phyloP scores from a whole-genome alignment of 1,284 basidiomycete genomes.

The Mycosarcoma maydis region DNA sequence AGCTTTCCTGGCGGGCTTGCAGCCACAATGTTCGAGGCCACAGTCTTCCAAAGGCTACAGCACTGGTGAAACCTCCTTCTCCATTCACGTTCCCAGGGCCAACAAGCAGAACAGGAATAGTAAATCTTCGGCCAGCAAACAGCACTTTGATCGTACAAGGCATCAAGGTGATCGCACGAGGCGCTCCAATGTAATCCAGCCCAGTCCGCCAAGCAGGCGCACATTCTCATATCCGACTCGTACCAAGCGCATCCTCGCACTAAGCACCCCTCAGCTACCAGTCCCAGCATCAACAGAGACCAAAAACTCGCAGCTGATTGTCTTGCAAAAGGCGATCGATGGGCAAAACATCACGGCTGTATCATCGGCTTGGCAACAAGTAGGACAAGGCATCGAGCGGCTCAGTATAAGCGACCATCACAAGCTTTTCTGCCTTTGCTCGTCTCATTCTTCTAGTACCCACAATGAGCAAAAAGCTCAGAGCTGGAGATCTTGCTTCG shows the following conservation, averaged over 20 bases:
- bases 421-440: constrained; percentile 23
- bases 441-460: constrained; percentile 2
- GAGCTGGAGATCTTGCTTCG: constrained; percentile 6
- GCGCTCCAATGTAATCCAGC: neutral
- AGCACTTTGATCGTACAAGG: neutral
- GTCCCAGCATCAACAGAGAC: neutral
- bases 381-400: neutral
- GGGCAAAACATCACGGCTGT: constrained; percentile 14
- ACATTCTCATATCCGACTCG: neutral
- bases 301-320: neutral
- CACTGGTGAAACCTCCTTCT: constrained; percentile 14
- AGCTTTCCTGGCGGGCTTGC: constrained; percentile 5
- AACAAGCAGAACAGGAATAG: neutral
- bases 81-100: constrained; percentile 22
- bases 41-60: constrained; percentile 8
- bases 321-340: constrained; percentile 21
- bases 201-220: constrained; percentile 1
- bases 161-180: neutral
- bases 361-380: constrained; percentile 9
- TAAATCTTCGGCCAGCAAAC: neutral
- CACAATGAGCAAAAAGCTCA: neutral
- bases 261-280: neutral
- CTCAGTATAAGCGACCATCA: constrained; percentile 13
- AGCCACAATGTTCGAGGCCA: neutral
- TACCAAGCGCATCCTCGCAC: constrained; percentile 9